Conservation (phyloP, 2,329 filamentous ascomycete species). For the Penicillium sp. region DNA sequence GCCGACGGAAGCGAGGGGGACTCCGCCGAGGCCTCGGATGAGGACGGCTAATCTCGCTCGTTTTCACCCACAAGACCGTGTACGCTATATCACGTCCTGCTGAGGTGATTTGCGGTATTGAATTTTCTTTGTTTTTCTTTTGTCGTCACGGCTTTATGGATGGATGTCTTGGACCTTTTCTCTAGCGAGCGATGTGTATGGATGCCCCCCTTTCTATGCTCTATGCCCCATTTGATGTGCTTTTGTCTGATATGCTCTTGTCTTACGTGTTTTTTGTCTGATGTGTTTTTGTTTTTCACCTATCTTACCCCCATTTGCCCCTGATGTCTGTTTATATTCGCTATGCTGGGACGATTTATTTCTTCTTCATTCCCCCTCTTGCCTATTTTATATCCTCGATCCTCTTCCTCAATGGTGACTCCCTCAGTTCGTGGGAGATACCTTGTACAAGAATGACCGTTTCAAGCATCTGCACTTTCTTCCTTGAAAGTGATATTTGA, state of each 20-base stretch:
- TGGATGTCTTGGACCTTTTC: slow-evolving; percentile 29
- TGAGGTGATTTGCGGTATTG: slow-evolving; percentile 9
- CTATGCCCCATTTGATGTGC: slow-evolving; percentile 20
- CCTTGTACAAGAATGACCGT: slow-evolving; percentile 27
- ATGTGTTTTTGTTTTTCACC: slow-evolving; percentile 16
- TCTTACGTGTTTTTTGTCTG: slow-evolving; percentile 8
- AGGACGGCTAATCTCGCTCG: slow-evolving; percentile 42
- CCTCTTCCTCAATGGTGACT: slow-evolving; percentile 13
- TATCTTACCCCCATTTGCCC: slow-evolving; percentile 10
- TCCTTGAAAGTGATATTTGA: not conserved
- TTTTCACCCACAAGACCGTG: not conserved
- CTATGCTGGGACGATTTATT: slow-evolving; percentile 15
- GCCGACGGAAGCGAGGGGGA: slow-evolving; percentile 55
- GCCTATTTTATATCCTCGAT: slow-evolving; percentile 2
- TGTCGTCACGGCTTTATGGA: slow-evolving; percentile 32
- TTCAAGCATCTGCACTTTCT: slow-evolving; percentile 5
- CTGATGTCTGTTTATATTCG: slow-evolving; percentile 19
- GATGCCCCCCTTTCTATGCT: slow-evolving; percentile 23
- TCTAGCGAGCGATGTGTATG: slow-evolving; percentile 39
- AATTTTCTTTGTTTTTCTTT: slow-evolving; percentile 22
- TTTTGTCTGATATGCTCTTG: slow-evolving; percentile 7
- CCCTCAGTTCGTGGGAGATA: slow-evolving; percentile 15
- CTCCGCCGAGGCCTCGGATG: slow-evolving; percentile 47
- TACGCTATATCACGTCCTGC: not conserved
- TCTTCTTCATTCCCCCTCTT: slow-evolving; percentile 9